Evolutionary conservation across 352 stramenopile species (phyloP), one percentile per base, ranked within the genome.

Genomic region (Aphanomyces astaci): DNA sequence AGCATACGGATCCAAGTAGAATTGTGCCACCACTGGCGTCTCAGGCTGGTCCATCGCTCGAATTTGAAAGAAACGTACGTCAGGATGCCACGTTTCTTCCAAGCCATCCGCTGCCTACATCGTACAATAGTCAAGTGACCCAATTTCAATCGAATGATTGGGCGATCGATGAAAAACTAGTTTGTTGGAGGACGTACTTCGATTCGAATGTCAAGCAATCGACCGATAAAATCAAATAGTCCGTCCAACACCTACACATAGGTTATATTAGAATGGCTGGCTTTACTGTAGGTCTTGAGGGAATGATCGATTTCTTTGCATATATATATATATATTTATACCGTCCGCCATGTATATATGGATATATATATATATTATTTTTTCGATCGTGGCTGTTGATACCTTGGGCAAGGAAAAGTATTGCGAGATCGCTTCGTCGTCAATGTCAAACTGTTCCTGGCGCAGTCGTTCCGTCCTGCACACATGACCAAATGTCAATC

Each of bases 1-100:
- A 36, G 93, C 98, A 71, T 98, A 99, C 19, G 96, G 92, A 76
- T 99, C 97, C 45, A 99, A 74, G 73, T 88, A 99, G 76, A 99
- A 99, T 48, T 86, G 92, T 7, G 96, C 96, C 62, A 99, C 94
- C 36, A 97, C 76, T 51, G 92, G 75, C n/a, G 72, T 78, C 22
- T n/a, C 17, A 36, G 51, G 51, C 51, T 59, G n/a, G 2, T 59
- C 51, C 22, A 36, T 32, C 5, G 51, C 51, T 59, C 51, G 51
- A 7, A 36, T 36, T 59, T 59, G 51, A 74, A 98, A 99, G 76
- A 98, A 99, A 62, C 82, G 77, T 30, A 99, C 96, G 73, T 98
- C 95, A 19, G 82, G 66, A 76, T 99, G 90, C 96, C 97, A 99
- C 2, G 87, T 76, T 40, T 94, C 80, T 0, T 72, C 68, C 22